Conservation (phyloP, 1,284 basidiomycete species). For the Trametes polyzona region DNA sequence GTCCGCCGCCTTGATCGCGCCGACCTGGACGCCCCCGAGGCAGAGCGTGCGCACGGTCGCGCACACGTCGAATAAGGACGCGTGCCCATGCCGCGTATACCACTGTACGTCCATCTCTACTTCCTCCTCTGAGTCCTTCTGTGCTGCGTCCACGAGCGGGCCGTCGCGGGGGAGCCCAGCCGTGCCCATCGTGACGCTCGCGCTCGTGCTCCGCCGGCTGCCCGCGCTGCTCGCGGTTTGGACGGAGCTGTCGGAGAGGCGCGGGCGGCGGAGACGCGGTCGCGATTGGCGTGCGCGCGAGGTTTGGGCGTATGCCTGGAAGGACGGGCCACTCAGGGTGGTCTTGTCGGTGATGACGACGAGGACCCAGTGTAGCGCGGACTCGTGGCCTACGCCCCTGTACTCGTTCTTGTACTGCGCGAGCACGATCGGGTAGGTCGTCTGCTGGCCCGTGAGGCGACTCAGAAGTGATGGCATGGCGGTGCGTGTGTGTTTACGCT, state of each 20-base stretch:
- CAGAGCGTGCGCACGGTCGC: constrained; percentile 25
- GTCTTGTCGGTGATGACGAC: constrained; percentile 26
- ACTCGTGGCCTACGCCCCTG: constrained; percentile 27
- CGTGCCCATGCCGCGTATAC: constrained; percentile 20
- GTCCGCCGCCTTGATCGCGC: constrained; percentile 22
- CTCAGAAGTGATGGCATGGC: constrained; percentile 21
- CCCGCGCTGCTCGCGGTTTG: constrained; percentile 4
- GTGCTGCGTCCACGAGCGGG: neutral
- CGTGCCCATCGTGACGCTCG: constrained; percentile 13
- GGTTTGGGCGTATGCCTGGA: constrained; percentile 26
- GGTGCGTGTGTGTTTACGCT: constrained; percentile 11
- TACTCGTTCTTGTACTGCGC: constrained; percentile 30
- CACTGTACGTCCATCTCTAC: constrained; percentile 15
- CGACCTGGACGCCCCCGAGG: constrained; percentile 27
- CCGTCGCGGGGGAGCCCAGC: neutral
- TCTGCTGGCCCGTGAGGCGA: constrained; percentile 17
- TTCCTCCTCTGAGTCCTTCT: neutral
- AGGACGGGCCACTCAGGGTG: constrained; percentile 24
- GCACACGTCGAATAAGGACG: constrained; percentile 23
- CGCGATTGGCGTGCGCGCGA: neutral
- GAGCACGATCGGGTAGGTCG: constrained; percentile 28
- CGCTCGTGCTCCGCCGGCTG: constrained; percentile 9
- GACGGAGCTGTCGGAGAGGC: constrained; percentile 11
- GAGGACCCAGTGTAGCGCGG: constrained; percentile 30
- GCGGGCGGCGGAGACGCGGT: neutral